These are phyloP conservation scores for Ceratobasidium sp. DNA, from an alignment of 1,284 basidiomycete genomes.

Conservation along the genomic window DNA sequence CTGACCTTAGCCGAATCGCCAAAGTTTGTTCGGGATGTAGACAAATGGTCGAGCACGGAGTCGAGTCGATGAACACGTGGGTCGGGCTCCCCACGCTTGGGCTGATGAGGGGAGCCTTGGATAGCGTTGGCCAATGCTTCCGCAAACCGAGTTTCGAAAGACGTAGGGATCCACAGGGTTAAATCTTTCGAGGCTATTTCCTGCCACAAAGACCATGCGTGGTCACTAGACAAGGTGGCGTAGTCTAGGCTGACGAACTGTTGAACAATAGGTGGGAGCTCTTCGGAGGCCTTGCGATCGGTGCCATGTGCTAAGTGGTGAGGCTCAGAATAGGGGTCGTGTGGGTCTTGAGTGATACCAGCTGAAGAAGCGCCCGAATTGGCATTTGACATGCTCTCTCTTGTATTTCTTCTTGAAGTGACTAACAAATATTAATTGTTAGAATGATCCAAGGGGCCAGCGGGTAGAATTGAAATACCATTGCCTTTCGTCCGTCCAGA, in stretches of 20 bases:
- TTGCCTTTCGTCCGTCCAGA: too few species aligned
- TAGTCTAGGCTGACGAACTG: conserved; percentile 19
- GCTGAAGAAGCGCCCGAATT: too few species aligned
- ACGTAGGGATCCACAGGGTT: conserved; percentile 13
- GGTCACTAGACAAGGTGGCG: conserved; percentile 3
- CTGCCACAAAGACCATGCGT: conserved; percentile 31
- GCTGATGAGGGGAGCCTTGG: neutral
- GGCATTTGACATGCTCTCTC: too few species aligned
- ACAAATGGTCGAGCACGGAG: conserved; percentile 41
- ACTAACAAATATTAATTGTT: too few species aligned
- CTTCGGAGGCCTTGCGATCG: too few species aligned
- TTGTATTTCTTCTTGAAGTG: too few species aligned
- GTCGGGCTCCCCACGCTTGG: conserved; percentile 11
- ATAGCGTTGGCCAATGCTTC: conserved; percentile 24
- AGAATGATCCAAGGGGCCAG: too few species aligned
- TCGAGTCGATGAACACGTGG: conserved; percentile 23
- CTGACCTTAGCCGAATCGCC: conserved; percentile 24
- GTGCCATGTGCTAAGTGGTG: too few species aligned
- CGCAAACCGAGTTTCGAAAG: conserved; percentile 34
- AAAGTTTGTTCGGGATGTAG: conserved; percentile 9
- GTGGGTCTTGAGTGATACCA: too few species aligned
- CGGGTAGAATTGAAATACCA: too few species aligned
- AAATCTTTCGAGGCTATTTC: conserved; percentile 32
- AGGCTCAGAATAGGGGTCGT: too few species aligned
- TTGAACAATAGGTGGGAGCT: conserved; percentile 6